These are phyloP conservation scores for Dictyophora rubrovolvata DNA, from an alignment of 768 basidiomycete genomes.

Conservation along the genomic window DNA sequence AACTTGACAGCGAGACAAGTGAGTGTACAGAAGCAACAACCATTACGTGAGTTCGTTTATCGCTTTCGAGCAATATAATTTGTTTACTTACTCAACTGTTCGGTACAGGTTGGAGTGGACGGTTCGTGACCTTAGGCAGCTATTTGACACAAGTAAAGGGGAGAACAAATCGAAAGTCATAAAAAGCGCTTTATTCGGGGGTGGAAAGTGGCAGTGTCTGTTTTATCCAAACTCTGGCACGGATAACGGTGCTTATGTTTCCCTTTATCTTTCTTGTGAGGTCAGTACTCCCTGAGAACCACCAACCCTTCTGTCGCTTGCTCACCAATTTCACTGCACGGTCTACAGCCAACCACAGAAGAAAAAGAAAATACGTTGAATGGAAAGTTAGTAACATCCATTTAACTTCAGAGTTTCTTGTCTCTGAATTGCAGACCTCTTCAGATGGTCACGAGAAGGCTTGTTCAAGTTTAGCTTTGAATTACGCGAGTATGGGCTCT, in stretches of 20 bases:
- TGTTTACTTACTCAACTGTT: neutral
- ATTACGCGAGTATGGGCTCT: slow-evolving; percentile 45
- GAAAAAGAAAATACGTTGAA: slow-evolving; percentile 59
- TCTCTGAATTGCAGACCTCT: neutral
- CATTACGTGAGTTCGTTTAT: slow-evolving; percentile 23
- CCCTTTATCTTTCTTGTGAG: slow-evolving; percentile 75
- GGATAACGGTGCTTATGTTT: slow-evolving; percentile 47
- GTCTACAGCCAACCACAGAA: slow-evolving; percentile 55
- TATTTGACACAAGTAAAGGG: slow-evolving; percentile 73
- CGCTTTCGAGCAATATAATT: neutral
- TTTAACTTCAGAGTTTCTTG: neutral
- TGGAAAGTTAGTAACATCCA: slow-evolving; percentile 36
- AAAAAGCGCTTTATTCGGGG: slow-evolving; percentile 67
- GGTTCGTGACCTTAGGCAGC: slow-evolving; percentile 51
- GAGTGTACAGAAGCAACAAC: slow-evolving; percentile 44
- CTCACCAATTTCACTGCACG: neutral
- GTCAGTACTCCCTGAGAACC: slow-evolving; percentile 30
- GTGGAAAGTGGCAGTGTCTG: slow-evolving; percentile 61
- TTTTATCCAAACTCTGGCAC: slow-evolving; percentile 79
- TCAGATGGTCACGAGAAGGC: slow-evolving; percentile 77
- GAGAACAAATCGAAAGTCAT: slow-evolving; percentile 68
- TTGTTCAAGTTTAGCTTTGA: slow-evolving; percentile 83
- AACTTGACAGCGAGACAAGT: slow-evolving; percentile 16
- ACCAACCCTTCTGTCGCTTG: neutral
- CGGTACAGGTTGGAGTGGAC: slow-evolving; percentile 58